Evolutionary conservation across 495 filamentous ascomycete genomes (phyloP).

Genomic region (Xylaria longipes): DNA sequence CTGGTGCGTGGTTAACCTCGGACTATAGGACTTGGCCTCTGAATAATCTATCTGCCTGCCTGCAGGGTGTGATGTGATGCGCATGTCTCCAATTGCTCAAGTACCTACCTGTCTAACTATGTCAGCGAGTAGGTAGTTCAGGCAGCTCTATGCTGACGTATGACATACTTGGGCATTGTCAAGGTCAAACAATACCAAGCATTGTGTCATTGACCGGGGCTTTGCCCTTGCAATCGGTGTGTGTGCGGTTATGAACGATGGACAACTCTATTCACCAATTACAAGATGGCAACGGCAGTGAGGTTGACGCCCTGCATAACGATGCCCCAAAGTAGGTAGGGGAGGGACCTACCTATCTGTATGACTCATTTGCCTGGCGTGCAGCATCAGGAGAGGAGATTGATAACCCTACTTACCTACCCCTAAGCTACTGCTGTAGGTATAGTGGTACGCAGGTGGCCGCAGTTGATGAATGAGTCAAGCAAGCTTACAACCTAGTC

Average conservation of each 20-base stretch:
- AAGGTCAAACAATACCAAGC: not conserved
- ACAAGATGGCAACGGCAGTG: not conserved
- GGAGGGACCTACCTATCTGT: not conserved
- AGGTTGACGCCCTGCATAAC: not conserved
- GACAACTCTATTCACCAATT: not conserved
- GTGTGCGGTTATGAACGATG: not conserved
- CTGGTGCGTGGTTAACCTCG: not conserved
- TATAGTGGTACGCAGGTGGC: not conserved
- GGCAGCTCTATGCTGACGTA: slow-evolving; percentile 23
- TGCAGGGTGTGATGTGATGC: slow-evolving; percentile 2
- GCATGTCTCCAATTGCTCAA: not conserved
- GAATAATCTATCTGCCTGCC: not conserved
- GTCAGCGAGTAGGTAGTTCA: slow-evolving; percentile 16
- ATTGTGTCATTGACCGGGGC: not conserved
- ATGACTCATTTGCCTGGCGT: slow-evolving; percentile 3
- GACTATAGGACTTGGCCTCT: not conserved
- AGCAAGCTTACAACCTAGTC: not conserved
- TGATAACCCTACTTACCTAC: not conserved
- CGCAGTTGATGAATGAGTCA: not conserved
- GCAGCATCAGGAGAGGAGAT: not conserved
- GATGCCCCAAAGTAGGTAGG: not conserved
- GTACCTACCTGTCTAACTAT: not conserved
- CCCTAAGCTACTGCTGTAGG: not conserved
- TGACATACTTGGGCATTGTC: not conserved
- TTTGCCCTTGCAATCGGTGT: not conserved